These are phyloP conservation scores for Venturia oleaginea DNA, from an alignment of 2,329 filamentous ascomycete genomes.

Conservation along the genomic window DNA sequence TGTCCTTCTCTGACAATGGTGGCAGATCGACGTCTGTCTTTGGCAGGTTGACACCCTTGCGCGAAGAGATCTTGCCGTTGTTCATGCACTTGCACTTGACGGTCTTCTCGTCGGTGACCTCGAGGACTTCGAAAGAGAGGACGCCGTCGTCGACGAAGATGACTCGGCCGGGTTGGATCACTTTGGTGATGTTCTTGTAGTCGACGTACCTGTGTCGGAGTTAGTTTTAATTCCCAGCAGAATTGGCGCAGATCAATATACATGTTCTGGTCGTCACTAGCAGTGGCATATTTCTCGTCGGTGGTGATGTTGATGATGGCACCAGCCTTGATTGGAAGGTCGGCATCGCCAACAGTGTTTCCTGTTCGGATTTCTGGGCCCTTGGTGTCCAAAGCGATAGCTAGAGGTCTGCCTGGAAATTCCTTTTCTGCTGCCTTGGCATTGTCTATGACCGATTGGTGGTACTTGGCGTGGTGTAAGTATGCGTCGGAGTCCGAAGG, in stretches of 20 bases:
- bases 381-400: constrained; percentile 85
- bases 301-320: constrained; percentile 92
- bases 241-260: constrained; percentile 39
- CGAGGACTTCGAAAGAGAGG: constrained; percentile 87
- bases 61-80: constrained; percentile 97
- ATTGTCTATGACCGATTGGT: constrained; percentile 97
- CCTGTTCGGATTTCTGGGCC: constrained; percentile 82
- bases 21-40: constrained; percentile 98
- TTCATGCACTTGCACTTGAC: constrained; percentile 81
- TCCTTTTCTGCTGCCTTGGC: constrained; percentile 74
- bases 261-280: constrained; percentile 89
- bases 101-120: constrained; percentile 81
- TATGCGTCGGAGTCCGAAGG: not conserved
- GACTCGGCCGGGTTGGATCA: constrained; percentile 80
- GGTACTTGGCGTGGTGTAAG: constrained; percentile 53
- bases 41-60: constrained; percentile 98
- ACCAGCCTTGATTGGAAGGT: constrained; percentile 75
- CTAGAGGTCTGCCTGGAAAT: constrained; percentile 75
- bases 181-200: constrained; percentile 99
- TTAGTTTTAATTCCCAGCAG: not conserved
- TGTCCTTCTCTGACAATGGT: constrained; percentile 95
- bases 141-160: constrained; percentile 99
- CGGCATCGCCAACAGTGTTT: constrained; percentile 60
- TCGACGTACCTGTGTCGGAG: constrained; percentile 66
- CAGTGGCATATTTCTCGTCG: constrained; percentile 80